These are phyloP conservation scores for Catunica adiposa DNA, from an alignment of 2,329 filamentous ascomycete species.

Conservation along the genomic window DNA sequence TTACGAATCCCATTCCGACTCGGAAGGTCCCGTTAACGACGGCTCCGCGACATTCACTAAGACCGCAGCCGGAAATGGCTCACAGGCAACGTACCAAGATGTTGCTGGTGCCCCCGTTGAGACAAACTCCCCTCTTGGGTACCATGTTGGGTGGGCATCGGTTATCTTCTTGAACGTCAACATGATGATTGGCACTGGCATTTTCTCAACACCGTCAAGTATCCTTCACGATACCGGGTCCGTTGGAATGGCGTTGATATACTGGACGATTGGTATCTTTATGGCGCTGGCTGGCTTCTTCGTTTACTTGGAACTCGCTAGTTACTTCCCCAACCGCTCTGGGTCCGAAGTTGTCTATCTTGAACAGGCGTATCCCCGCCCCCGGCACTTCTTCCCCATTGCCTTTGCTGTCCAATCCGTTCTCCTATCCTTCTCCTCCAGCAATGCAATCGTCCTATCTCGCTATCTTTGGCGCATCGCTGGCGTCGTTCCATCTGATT, in stretches of 20 bases:
- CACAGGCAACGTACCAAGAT: constrained; percentile 39
- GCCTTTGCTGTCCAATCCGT: constrained; percentile 48
- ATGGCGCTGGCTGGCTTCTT: constrained; percentile 38
- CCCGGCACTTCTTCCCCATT: constrained; percentile 46
- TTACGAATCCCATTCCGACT: constrained; percentile 16
- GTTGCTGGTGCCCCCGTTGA: constrained; percentile 46
- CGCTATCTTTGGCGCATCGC: constrained; percentile 45
- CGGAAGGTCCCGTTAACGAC: constrained; percentile 21
- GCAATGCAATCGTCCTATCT: constrained; percentile 47
- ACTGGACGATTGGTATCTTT: constrained; percentile 46
- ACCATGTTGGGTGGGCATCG: constrained; percentile 37
- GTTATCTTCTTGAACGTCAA: constrained; percentile 45
- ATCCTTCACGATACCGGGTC: constrained; percentile 46
- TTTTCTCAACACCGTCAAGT: constrained; percentile 45
- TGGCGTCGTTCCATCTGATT: constrained; percentile 33
- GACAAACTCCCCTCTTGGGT: constrained; percentile 39
- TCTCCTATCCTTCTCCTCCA: constrained; percentile 47
- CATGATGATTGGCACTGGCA: constrained; percentile 46
- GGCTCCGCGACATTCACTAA: constrained; percentile 28
- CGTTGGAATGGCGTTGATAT: constrained; percentile 44
- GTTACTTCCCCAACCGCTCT: constrained; percentile 50
- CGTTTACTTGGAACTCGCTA: constrained; percentile 46
- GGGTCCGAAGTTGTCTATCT: constrained; percentile 52
- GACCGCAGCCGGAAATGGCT: constrained; percentile 31
- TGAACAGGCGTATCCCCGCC: constrained; percentile 49